These are phyloP conservation scores for Linnemannia schmuckeri DNA, from an alignment of 192 early-diverging fungal genomes.

Conservation along the genomic window DNA sequence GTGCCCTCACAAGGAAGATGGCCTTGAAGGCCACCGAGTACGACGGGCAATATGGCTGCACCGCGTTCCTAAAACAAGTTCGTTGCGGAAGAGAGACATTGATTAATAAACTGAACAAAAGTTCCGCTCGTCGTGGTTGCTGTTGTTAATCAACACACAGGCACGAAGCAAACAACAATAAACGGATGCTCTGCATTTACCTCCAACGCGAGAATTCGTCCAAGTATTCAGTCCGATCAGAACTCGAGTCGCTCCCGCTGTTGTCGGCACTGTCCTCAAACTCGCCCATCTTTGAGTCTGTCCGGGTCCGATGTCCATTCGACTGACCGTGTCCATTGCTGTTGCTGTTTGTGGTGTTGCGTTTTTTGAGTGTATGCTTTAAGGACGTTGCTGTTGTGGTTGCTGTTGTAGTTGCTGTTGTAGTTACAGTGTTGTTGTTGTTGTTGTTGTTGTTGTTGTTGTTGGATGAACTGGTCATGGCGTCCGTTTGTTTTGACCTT, in stretches of 20 bases:
- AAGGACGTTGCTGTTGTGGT: conserved; percentile 11
- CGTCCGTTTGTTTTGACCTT: not conserved
- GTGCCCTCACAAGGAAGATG: conserved; percentile 65
- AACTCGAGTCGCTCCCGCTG: conserved; percentile 13
- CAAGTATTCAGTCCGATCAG: conserved; percentile 5
- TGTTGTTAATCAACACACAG: not conserved
- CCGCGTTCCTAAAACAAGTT: conserved; percentile 1
- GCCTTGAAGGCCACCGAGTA: conserved; percentile 66
- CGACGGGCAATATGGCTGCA: conserved; percentile 62
- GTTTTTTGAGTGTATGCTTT: conserved; percentile 20
- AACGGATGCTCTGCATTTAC: not conserved
- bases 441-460: not conserved
- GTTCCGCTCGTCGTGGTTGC: not conserved
- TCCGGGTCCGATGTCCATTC: conserved; percentile 18
- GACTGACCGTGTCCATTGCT: conserved; percentile 7
- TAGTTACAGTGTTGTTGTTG: conserved; percentile 2
- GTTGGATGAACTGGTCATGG: not conserved
- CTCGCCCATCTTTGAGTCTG: conserved; percentile 8
- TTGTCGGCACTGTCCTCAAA: conserved; percentile 12
- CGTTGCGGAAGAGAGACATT: not conserved
- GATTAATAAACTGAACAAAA: not conserved
- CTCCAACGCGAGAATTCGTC: conserved; percentile 13
- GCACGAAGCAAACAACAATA: not conserved
- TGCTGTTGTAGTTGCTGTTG: conserved; percentile 12
- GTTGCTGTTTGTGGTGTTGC: not conserved